Percentiles rank a stretch among this genome's conserved stretches.
Evolutionary conservation across 169 alveolate genomes (phyloP).

Genomic region (Cryptosporidium muris): DNA sequence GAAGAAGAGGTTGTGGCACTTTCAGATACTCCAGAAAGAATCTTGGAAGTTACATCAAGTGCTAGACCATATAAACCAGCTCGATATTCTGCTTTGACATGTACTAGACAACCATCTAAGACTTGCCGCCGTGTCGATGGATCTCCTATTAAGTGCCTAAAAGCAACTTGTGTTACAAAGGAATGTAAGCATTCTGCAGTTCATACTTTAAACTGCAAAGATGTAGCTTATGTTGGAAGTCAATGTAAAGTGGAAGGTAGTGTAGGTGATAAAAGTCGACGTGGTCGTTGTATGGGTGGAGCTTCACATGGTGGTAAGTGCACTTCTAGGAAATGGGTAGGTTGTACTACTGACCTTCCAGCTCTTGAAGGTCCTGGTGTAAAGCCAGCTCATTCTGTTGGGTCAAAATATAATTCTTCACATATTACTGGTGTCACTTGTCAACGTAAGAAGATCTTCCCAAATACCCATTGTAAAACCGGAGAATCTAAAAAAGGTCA

Average conservation of each 20-base stretch:
- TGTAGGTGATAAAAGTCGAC: constrained; percentile 40
- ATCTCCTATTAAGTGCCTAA: constrained; percentile 37
- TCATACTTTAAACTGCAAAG: constrained; percentile 15
- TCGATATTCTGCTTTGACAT: constrained; percentile 14
- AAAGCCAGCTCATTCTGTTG: constrained; percentile 29
- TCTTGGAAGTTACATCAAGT: constrained; percentile 4
- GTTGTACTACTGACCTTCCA: constrained; percentile 67
- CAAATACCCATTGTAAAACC: constrained; percentile 29
- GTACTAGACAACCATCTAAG: constrained; percentile 40
- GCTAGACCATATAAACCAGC: constrained; percentile 34
- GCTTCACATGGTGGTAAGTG: constrained; percentile 46
- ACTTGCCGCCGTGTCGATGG: constrained; percentile 14
- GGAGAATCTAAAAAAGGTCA: constrained; percentile 29
- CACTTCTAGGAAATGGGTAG: constrained; percentile 38
- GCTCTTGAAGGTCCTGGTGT: constrained; percentile 41
- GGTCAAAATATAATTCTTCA: constrained; percentile 23
- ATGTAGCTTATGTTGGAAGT: constrained; percentile 23
- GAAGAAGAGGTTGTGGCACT: constrained; percentile 1
- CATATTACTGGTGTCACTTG: constrained; percentile 53
- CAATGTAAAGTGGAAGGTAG: constrained; percentile 17
- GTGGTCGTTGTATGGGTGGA: constrained; percentile 55
- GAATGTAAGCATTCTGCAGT: constrained; percentile 42
- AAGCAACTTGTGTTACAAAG: constrained; percentile 32
- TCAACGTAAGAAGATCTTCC: neutral
- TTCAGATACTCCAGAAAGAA: constrained; percentile 18